A percentile compares a stretch with the other conserved stretches of the same genome.
These are phyloP conservation scores for Trichosporon sp. DNA, from an alignment of 1,284 basidiomycete genomes.

Conservation along the genomic window DNA sequence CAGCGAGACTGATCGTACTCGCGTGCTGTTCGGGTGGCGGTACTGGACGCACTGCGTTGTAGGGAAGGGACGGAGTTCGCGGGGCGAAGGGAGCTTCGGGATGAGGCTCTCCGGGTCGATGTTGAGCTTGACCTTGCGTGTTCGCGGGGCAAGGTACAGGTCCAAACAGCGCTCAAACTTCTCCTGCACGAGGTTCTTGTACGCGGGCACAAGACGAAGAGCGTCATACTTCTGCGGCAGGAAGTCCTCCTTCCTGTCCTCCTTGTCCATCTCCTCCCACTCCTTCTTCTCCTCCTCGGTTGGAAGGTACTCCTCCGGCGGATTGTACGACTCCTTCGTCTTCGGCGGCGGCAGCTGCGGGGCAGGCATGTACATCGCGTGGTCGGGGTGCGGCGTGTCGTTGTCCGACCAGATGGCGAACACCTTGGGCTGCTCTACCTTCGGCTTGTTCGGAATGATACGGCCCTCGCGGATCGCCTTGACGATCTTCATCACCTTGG, in stretches of 20 bases:
- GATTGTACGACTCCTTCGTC: conserved; percentile 95
- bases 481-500: conserved; percentile 99
- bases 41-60: conserved; percentile 72
- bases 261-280: conserved; percentile 80
- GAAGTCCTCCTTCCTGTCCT: conserved; percentile 86
- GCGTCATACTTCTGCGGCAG: conserved; percentile 81
- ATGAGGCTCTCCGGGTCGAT: conserved; percentile 87
- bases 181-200: conserved; percentile 87
- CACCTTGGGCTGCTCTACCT: conserved; percentile 63
- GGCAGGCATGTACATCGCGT: conserved; percentile 73
- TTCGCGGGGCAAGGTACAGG: conserved; percentile 91
- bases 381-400: conserved; percentile 65
- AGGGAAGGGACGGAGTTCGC: conserved; percentile 90
- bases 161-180: conserved; percentile 93
- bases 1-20: conserved; percentile 69
- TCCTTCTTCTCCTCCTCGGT: conserved; percentile 73
- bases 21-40: conserved; percentile 56
- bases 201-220: conserved; percentile 85
- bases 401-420: conserved; percentile 81
- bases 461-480: conserved; percentile 94
- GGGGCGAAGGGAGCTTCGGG: conserved; percentile 92
- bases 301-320: conserved; percentile 95
- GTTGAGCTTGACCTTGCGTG: conserved; percentile 78
- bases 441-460: conserved; percentile 81
- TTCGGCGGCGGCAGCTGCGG: conserved; percentile 86